phyloP scores from a whole-genome alignment of 1,284 basidiomycete genomes.

The Rhizoctonia solani region DNA sequence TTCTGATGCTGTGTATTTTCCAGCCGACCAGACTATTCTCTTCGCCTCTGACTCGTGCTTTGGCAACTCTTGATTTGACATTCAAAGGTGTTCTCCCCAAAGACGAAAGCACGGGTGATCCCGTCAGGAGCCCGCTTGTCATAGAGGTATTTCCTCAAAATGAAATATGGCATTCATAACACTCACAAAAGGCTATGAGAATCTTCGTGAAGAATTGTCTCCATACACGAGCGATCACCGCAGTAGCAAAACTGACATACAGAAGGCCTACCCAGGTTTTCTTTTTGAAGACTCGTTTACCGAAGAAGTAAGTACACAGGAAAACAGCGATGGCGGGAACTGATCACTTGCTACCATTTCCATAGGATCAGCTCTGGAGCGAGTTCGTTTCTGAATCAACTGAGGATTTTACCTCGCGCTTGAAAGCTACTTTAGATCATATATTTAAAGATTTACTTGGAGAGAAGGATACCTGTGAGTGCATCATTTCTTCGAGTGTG shows the following conservation, averaged over 20 bases:
- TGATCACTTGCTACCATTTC: background rate
- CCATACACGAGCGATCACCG: constrained; percentile 77
- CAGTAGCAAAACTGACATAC: constrained; percentile 59
- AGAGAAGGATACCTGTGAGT: constrained; percentile 56
- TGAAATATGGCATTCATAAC: background rate
- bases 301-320: constrained; percentile 56
- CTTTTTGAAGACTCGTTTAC: constrained; percentile 66
- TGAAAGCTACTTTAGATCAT: constrained; percentile 58
- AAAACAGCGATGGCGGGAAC: background rate
- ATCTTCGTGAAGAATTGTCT: constrained; percentile 68
- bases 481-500: background rate
- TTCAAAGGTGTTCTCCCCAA: constrained; percentile 53
- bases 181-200: constrained; percentile 47
- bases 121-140: constrained; percentile 48
- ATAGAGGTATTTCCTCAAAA: constrained; percentile 53
- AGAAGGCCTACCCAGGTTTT: constrained; percentile 61
- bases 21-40: constrained; percentile 63
- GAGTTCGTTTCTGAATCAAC: constrained; percentile 66
- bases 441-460: constrained; percentile 55
- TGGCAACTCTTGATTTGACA: constrained; percentile 67
- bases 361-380: constrained; percentile 62
- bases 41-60: constrained; percentile 73
- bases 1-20: background rate
- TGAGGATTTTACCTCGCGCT: constrained; percentile 57
- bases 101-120: constrained; percentile 34